Evolutionary conservation across 2,329 filamentous ascomycete genomes (phyloP), one percentile per base, ranked within the genome.

Genomic region (Cladophialophora psammophila): DNA sequence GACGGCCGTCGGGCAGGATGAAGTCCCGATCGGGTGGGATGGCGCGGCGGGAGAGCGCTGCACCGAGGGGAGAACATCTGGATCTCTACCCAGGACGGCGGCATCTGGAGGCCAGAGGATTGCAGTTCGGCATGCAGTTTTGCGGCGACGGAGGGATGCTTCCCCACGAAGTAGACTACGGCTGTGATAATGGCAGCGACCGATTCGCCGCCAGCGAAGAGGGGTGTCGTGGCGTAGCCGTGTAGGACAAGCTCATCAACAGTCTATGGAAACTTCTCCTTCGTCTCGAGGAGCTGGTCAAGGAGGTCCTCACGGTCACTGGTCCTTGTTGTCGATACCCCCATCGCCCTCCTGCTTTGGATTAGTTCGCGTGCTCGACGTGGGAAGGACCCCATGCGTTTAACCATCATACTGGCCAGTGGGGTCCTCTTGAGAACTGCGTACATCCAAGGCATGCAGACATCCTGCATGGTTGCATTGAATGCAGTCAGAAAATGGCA

Each of bases 371-470:
- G 74, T 62, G 73, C 73, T 32, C 72, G 73, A 31, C 72, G 74
- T 2, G 78, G 78, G 10, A 81, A 72, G 34, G 63, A 72, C 18
- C 78, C 73, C 64, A 79, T 76, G 26, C 77, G 75, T 61, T 78
- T 73, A 20, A 76, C 71, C 53, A 78, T 72, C 59, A 75, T 34
- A 10, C 31, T 15, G 2, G 56, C 56, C 56, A 42, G 13, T 5
- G 36, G 56, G 15, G 42, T 48, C 12, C 42, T 48, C 18, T 48
- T 48, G 18, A 48, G 35, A 20, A 60, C 8, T 38, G 56, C 34
- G 10, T 48, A 40, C 13, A 32, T n/a, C 56, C 42, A 48, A 48
- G 42, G 42, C 42, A 48, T 48, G 42, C 42, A 48, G n/a, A 48
- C 56, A 5, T 18, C 38, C 56, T 60, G 6, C 20, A 20, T 8